Base-by-base conservation (phyloP, 768 basidiomycete species). In the Tulasnella sp. region DNA sequence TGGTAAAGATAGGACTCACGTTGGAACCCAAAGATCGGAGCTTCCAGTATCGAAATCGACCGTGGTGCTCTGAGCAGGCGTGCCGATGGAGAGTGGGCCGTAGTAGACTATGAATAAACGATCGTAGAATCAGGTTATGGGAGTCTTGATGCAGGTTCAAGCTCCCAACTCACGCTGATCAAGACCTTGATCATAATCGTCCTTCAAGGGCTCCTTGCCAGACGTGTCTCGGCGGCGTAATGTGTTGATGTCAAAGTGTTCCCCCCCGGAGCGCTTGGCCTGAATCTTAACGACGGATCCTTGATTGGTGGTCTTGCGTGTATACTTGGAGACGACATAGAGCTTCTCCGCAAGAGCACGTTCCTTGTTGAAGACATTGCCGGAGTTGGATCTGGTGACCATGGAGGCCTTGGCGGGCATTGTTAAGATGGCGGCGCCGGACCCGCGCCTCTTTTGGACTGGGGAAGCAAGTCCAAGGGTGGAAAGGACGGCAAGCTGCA, bases 211-310 rank as follows among this genome's bases (percentile, higher is more conserved):
- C 4, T 51, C 49, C 25, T 51, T 51, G 24, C 49, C 49, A 19
- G 24, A 25, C 24, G 4, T 8, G 24, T 22, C 49, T 4, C 49
- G 49, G 25, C 49, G 49, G n/a, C 45, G n/a, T n/a, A n/a, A n/a
- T n/a, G n/a, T n/a, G 9, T 53, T 31, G 31, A 53, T 53, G 53
- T 53, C 53, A 12, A 53, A 53, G 38, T 31, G 53, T 24, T 31
- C 34, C 29, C 21, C 8, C 31, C 25, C 53, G 9, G 53, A 53
- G 15, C 53, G 7, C 29, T n/a, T 22, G 29, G 17, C n/a, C 34
- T 30, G 29, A 17, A 34, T 27, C 21, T 15, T 19, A 15, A 17
- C 49, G 17, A 15, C 49, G 15, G 53, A 38, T 5, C 15, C 41
- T 24, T 34, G 41, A 24, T 41, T 19, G 53, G 25, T n/a, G 31